Evolutionary conservation across 2,329 filamentous ascomycete species (phyloP), one percentile per base, ranked within the genome.

Genomic region (Biscogniauxia sp.): DNA sequence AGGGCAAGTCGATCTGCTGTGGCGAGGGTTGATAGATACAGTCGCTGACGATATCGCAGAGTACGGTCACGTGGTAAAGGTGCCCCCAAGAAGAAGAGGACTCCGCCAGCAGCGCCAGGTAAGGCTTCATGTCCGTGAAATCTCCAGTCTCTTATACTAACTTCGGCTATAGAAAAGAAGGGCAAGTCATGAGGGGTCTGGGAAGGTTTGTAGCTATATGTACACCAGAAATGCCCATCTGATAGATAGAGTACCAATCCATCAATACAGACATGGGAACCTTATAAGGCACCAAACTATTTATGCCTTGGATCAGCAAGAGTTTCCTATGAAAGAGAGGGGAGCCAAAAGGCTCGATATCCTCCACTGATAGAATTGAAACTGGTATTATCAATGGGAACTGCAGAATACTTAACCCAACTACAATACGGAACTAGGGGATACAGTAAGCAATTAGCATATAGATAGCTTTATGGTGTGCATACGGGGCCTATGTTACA

Each of bases 1-100:
- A 77, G 84, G 85, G 87, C 84, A 82, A 69, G 82, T 73, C 56
- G 26, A 50, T 55, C 52, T 41, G 17, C 19, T 57, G 20, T 25
- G 6, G 37, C 5, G 63, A 62, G 63, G 54, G 63, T 69, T 60
- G 66, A 63, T 56, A 19, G 51, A 51, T 19, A n/a, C 51, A 62
- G 28, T 55, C 56, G 61, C 73, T 79, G 68, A 80, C 68, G 15
- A 41, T 55, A 64, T 51, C 63, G 65, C 70, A 92, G 89, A 70
- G 78, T 89, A 69, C 93, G 92, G 76, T 77, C 84, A 28, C 88
- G 93, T 80, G 93, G 93, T 67, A 97, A 98, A 82, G 89, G 89
- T 58, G 86, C 89, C 52, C 93, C 94, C 7, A 86, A 96, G 85
- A 97, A 96, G 86, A 96, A 95, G 83, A 88, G 82, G 73, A 87